A percentile compares a stretch with the other conserved stretches of the same genome.
phyloP scores from a whole-genome alignment of 768 basidiomycete genomes.

The Daedalea quercina region DNA sequence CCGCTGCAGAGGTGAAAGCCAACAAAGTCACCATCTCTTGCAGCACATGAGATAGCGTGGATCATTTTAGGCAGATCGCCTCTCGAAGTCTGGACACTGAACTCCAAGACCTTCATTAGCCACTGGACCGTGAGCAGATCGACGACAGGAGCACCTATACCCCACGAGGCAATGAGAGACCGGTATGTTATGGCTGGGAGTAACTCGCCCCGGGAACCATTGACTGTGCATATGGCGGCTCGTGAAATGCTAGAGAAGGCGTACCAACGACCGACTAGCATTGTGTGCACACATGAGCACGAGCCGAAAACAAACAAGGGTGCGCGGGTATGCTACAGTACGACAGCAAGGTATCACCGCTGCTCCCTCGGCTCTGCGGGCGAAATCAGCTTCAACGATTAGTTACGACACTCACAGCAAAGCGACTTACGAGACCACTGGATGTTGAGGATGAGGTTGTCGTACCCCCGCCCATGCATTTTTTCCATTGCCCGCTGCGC shows the following conservation, averaged over 20 bases:
- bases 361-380: constrained; percentile 33
- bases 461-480: constrained; percentile 87
- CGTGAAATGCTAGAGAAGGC: neutral
- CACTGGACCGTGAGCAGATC: no score
- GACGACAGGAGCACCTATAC: no score
- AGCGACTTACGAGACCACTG: constrained; percentile 55
- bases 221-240: no score
- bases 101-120: no score
- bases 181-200: no score
- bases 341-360: constrained; percentile 11
- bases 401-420: neutral
- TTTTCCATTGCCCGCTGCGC: constrained; percentile 91
- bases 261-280: neutral
- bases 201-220: no score
- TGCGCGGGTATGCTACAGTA: neutral
- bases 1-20: no score
- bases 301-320: neutral
- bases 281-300: neutral
- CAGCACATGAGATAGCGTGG: no score
- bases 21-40: no score
- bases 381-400: neutral
- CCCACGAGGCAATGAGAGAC: no score
- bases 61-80: no score
- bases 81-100: no score
- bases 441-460: constrained; percentile 76